Conservation (phyloP, 352 stramenopile genomes). For the Phytophthora chlamydospora region DNA sequence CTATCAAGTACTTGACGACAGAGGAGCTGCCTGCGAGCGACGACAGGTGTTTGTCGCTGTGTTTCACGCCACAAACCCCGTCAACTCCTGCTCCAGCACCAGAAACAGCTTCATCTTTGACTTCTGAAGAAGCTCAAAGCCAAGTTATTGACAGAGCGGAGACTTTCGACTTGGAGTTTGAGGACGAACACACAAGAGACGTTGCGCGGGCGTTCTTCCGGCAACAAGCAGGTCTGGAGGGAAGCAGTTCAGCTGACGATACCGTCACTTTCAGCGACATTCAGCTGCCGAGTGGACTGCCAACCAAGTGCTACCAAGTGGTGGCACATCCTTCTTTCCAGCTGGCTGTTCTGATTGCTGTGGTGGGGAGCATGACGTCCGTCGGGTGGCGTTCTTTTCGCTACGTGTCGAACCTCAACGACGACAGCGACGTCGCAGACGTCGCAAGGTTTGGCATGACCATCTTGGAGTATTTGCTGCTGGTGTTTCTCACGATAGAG, state of each 20-base stretch:
- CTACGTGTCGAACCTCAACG: slow-evolving; percentile 46
- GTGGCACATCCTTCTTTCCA: slow-evolving; percentile 77
- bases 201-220: slow-evolving; percentile 69
- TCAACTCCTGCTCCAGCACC: neutral
- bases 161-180: slow-evolving; percentile 82
- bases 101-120: neutral
- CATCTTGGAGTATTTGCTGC: slow-evolving; percentile 58
- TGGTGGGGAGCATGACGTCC: slow-evolving; percentile 70
- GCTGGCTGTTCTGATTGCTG: slow-evolving; percentile 66
- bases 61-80: slow-evolving; percentile 12
- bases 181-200: slow-evolving; percentile 52
- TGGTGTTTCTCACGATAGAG: slow-evolving; percentile 73
- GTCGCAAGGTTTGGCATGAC: slow-evolving; percentile 60
- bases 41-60: slow-evolving; percentile 75
- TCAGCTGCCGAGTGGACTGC: slow-evolving; percentile 45
- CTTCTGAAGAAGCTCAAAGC: neutral
- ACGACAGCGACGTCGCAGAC: slow-evolving; percentile 42
- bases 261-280: slow-evolving; percentile 38
- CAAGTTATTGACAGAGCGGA: neutral
- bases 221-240: slow-evolving; percentile 48
- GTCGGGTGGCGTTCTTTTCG: slow-evolving; percentile 69
- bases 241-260: slow-evolving; percentile 45
- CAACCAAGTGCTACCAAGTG: slow-evolving; percentile 72
- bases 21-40: slow-evolving; percentile 60
- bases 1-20: slow-evolving; percentile 75